Percentiles rank a stretch among this genome's conserved stretches.
phyloP scores from a whole-genome alignment of 2,329 filamentous ascomycete species.

The Lithohypha guttulata region DNA sequence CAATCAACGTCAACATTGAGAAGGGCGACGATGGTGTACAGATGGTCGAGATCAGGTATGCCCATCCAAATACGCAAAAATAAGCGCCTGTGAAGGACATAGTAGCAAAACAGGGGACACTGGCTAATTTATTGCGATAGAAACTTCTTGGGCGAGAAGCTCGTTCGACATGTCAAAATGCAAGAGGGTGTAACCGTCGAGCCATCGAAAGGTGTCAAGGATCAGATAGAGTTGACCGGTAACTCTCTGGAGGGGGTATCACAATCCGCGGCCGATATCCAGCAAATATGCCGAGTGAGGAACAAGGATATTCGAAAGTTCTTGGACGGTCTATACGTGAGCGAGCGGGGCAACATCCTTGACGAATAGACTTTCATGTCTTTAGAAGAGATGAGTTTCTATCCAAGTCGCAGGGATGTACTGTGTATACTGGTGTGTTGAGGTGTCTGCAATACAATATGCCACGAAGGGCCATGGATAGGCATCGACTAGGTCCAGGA shows the following conservation, averaged over 20 bases:
- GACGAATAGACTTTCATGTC: slow-evolving; percentile 46
- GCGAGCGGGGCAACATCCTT: slow-evolving; percentile 91
- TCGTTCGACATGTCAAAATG: slow-evolving; percentile 85
- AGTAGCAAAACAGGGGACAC: neutral
- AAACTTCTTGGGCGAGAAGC: slow-evolving; percentile 99
- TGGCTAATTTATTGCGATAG: no score
- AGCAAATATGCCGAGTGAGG: slow-evolving; percentile 98
- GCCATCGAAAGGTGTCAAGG: slow-evolving; percentile 87
- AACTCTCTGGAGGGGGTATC: slow-evolving; percentile 97
- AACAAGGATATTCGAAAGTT: slow-evolving; percentile 99
- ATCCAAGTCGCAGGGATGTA: no score
- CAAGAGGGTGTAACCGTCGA: slow-evolving; percentile 81
- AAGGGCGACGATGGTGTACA: slow-evolving; percentile 81
- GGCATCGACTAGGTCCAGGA: no score
- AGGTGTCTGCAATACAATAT: no score
- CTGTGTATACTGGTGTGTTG: no score
- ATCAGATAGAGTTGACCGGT: slow-evolving; percentile 84
- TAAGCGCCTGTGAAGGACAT: no score
- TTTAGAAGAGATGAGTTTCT: no score
- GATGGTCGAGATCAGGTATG: slow-evolving; percentile 96
- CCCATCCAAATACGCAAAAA: slow-evolving; percentile 16
- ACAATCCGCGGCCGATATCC: slow-evolving; percentile 96
- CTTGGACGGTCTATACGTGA: slow-evolving; percentile 99
- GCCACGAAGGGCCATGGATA: no score
- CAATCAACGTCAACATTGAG: slow-evolving; percentile 99